Conservation (phyloP, 2,329 filamentous ascomycete species). For the Colletotrichum gloeosporioides region DNA sequence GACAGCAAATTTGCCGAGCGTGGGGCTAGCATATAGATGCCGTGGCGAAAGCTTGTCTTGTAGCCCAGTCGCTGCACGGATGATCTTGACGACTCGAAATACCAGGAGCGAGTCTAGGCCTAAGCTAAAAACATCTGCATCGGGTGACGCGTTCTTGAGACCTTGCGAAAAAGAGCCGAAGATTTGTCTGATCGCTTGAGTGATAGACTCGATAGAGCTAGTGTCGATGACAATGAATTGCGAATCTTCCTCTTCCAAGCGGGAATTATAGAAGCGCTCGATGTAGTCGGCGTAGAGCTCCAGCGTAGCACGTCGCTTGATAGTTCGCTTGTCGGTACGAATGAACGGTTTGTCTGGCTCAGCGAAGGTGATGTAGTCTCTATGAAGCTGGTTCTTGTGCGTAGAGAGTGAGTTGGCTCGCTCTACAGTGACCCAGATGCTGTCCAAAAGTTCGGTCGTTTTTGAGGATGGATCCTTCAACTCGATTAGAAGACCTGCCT, state of each 20-base stretch:
- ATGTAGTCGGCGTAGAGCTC: not conserved
- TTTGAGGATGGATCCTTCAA: not conserved
- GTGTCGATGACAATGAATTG: fast-evolving
- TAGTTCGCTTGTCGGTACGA: not conserved
- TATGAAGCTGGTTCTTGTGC: not conserved
- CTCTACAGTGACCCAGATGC: not conserved
- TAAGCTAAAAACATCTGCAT: not conserved
- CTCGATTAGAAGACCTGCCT: not conserved
- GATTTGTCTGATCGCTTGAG: not conserved
- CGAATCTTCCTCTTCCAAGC: not conserved
- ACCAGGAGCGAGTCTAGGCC: not conserved
- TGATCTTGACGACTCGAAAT: not conserved
- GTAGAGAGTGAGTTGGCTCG: not conserved
- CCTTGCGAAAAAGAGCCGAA: not conserved
- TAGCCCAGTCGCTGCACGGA: not conserved
- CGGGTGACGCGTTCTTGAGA: not conserved
- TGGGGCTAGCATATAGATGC: not conserved
- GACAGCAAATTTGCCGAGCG: not conserved
- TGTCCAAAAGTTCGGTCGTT: not conserved
- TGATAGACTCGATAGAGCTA: not conserved
- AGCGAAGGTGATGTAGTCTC: not conserved
- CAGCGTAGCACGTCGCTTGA: not conserved
- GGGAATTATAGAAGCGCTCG: not conserved
- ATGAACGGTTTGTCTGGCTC: not conserved
- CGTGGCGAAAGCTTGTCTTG: not conserved